phyloP scores from a whole-genome alignment of 495 filamentous ascomycete genomes.

The Neurospora tetraspora region DNA sequence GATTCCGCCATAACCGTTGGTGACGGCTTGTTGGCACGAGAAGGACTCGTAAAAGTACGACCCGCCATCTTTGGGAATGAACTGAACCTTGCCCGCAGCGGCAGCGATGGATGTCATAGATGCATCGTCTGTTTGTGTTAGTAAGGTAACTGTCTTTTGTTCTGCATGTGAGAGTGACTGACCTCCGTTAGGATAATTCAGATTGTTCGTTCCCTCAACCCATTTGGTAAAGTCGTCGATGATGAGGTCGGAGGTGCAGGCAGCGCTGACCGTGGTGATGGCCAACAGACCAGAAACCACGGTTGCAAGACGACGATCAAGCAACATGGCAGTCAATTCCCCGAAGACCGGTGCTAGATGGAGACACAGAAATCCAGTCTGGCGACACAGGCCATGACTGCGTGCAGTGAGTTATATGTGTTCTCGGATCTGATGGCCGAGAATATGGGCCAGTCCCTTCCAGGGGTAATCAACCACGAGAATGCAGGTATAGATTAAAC shows the following conservation, averaged over 20 bases:
- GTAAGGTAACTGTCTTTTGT: neutral
- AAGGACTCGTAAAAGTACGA: conserved; percentile 54
- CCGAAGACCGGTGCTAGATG: neutral
- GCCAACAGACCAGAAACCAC: conserved; percentile 18
- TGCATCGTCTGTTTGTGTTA: conserved; percentile 40
- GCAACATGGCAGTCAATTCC: conserved; percentile 10
- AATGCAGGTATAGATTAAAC: conserved; percentile 7
- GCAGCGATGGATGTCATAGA: conserved; percentile 41
- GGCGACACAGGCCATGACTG: conserved; percentile 2
- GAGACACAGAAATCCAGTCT: neutral
- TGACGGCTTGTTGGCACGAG: conserved; percentile 35
- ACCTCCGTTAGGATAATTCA: conserved; percentile 41
- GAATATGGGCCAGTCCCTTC: neutral
- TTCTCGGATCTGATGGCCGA: neutral
- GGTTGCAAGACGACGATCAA: conserved; percentile 13
- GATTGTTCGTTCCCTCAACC: conserved; percentile 37
- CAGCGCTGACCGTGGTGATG: conserved; percentile 16
- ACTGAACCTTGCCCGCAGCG: conserved; percentile 36
- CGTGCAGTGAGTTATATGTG: neutral
- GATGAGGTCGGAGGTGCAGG: conserved; percentile 41
- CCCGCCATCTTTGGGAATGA: conserved; percentile 35
- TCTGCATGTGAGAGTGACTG: neutral
- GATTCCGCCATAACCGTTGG: conserved; percentile 40
- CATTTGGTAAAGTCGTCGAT: conserved; percentile 49
- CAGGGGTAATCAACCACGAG: conserved; percentile 3